Evolutionary conservation across 1,284 basidiomycete genomes (phyloP).

Genomic region (Testicularia cyperi): DNA sequence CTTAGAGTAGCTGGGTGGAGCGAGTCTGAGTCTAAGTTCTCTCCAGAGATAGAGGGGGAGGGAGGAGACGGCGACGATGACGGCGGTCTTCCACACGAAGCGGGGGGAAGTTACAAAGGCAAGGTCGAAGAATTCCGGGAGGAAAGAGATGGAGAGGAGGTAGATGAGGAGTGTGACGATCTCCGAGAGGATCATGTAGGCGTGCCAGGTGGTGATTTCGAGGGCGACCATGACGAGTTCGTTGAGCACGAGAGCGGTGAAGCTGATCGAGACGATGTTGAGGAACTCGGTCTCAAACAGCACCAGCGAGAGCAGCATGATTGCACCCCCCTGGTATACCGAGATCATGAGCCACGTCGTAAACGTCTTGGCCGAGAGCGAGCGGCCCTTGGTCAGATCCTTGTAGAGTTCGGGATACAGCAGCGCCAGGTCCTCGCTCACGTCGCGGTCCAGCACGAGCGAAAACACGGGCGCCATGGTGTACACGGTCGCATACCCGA

Average conservation of each 20-base stretch:
- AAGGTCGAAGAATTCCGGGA: slow-evolving; percentile 96
- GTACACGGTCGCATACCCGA: slow-evolving; percentile 95
- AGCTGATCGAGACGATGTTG: slow-evolving; percentile 97
- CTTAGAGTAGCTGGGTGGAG: slow-evolving; percentile 93
- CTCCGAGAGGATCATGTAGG: slow-evolving; percentile 93
- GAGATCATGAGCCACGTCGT: slow-evolving; percentile 98
- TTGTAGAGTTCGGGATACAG: slow-evolving; percentile 98
- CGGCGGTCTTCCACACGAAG: slow-evolving; percentile 84
- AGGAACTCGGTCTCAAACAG: slow-evolving; percentile 97
- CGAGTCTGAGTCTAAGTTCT: slow-evolving; percentile 77
- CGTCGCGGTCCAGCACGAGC: slow-evolving; percentile 90
- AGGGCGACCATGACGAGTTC: slow-evolving; percentile 98
- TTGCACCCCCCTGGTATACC: slow-evolving; percentile 95
- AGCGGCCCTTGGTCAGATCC: slow-evolving; percentile 70
- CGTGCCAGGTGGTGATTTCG: slow-evolving; percentile 97
- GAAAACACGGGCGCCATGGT: slow-evolving; percentile 99
- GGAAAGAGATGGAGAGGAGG: slow-evolving; percentile 84
- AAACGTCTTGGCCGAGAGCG: slow-evolving; percentile 95
- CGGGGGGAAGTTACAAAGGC: slow-evolving; percentile 82
- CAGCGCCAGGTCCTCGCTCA: slow-evolving; percentile 90
- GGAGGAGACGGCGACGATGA: slow-evolving; percentile 87
- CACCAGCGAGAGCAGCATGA: slow-evolving; percentile 95
- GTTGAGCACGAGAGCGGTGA: slow-evolving; percentile 92
- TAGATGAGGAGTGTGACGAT: slow-evolving; percentile 86
- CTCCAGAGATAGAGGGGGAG: slow-evolving; percentile 90